Base-by-base conservation (phyloP, 805 yeast species). In the Lachancea meyersii region DNA sequence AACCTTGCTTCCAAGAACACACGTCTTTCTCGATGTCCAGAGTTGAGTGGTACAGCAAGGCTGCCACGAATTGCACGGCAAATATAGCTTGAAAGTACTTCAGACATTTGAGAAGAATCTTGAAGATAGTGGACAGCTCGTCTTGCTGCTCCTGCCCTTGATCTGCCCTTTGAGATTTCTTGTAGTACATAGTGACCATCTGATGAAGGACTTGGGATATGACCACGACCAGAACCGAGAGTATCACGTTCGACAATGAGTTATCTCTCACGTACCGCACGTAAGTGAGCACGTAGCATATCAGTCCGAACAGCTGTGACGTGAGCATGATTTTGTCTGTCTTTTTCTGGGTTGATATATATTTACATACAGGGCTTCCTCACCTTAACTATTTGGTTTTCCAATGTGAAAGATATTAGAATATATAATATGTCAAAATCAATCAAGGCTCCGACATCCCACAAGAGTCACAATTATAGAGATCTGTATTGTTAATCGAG, bases 211-310 rank as follows among this genome's bases (percentile, higher is more conserved):
- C 33, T 11, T 32, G 37, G 7, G 41, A 36, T 8, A 37, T 16
- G 9, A 45, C 33, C 14, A 50, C 38, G 14, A 43, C 35, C 16
- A 46, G 36, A 35, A 48, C 33, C 9, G 57, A 47, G 19, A 48
- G 41, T 16, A 47, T 20, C 11, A 52, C 55, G 35, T 54, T 38
- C 39, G 46, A 10, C 6, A 52, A 28, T 14, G 57, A 52, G 23
- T 52, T 51, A 40, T 55, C 58, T 43, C 48, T 51, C 26, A 51
- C 44, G 33, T 45, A 55, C 19, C 60, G 48, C 28, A 55, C 27
- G 31, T 43, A 55, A 28, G 53, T 51, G 19, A 49, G 35, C 17
- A 47, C 38, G 39, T 48, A 48, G 44, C 52, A 44, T 5, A 46
- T 46, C 35, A 21, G 21, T 24, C 33, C 45, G 11, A 37, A 24